Base-by-base conservation (phyloP, 352 stramenopile genomes). In the Globisporangium orthogonon region DNA sequence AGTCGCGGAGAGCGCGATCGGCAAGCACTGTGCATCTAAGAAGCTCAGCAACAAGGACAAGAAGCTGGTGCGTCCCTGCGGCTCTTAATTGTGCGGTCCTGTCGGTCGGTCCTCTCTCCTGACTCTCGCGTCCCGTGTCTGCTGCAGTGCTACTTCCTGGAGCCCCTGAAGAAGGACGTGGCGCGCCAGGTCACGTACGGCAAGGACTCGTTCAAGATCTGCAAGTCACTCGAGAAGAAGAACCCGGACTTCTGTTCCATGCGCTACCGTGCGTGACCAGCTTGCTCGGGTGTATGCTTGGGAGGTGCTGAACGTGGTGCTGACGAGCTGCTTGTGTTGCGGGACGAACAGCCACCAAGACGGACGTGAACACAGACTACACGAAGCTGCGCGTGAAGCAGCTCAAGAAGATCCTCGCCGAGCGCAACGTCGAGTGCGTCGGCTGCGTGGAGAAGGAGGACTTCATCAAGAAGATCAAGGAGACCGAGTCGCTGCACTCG, bases 401-500 rank as follows among this genome's bases (percentile, higher is more conserved):
- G 67, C 83, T 98, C 46, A 96, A 96, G 70, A 89, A 95, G 70
- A 98, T 98, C 59, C 70, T 98, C 40, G 71, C 61, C 37, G 91
- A 98, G 61, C 87, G 93, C 65, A 95, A 94, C 54, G 81, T 97
- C 50, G 78, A 91, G 66, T 98, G 94, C 71, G 73, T 95, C 44
- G 91, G 89, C 35, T 98, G 94, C 61, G 76, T 97, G 30, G 94
- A 98, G 69, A 98, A 98, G 84, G 69, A 74, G 9, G 94, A 98
- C 62, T 98, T 96, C 65, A 94, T 98, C 60, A 91, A 89, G 70
- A 94, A 94, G 67, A 95, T 96, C 74, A 85, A 97, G 75, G 89
- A 90, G 55, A 97, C 88, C 9, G 86, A 97, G 75, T 71, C 71
- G 56, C 57, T 71, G 59, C 82, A 97, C 72, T 63, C 66, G 30